Conservation (phyloP, 192 early-diverging fungal species). For the Spizellomyces punctatus region DNA sequence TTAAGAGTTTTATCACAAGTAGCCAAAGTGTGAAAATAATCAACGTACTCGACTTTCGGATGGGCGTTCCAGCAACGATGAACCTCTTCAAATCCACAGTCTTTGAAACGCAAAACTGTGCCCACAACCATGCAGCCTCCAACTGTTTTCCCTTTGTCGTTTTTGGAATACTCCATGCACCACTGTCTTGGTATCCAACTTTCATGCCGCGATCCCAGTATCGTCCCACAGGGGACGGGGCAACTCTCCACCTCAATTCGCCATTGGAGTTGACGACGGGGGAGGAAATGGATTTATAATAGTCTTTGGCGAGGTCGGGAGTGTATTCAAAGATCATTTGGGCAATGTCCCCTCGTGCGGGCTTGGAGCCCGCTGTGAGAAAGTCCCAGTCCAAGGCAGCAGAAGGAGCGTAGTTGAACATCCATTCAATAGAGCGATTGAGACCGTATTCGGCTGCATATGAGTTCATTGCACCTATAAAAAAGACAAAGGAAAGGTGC, state of each 20-base stretch:
- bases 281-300: neutral
- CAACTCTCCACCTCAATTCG: neutral
- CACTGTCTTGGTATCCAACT: too few species aligned
- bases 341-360: neutral
- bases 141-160: too few species aligned
- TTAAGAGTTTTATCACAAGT: too few species aligned
- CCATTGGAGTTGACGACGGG: neutral
- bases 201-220: too few species aligned
- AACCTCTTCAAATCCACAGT: too few species aligned
- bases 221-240: neutral
- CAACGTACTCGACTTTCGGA: too few species aligned
- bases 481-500: neutral
- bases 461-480: neutral
- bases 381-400: constrained; percentile 1
- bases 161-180: too few species aligned
- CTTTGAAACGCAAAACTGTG: too few species aligned
- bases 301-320: neutral
- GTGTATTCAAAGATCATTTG: neutral
- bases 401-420: neutral
- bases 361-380: neutral
- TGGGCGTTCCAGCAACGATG: too few species aligned
- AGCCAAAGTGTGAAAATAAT: too few species aligned
- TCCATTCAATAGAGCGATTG: neutral
- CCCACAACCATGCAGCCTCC: too few species aligned
- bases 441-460: neutral